These are phyloP conservation scores for Rhizophora apiculata DNA, from an alignment of 345 rosid genomes.

Conservation along the genomic window DNA sequence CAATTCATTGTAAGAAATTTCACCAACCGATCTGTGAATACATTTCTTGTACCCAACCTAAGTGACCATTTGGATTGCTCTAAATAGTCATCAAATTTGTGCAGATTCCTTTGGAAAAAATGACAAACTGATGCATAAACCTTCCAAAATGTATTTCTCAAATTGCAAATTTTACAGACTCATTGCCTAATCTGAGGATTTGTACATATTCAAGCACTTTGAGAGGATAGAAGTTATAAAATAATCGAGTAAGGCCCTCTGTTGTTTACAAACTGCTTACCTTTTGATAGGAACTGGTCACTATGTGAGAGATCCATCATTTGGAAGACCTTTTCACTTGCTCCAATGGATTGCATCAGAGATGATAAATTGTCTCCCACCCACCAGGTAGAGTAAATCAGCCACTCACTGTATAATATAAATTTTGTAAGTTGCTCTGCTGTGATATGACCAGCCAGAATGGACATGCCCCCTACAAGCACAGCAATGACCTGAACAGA, in stretches of 20 bases:
- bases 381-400: slow-evolving; percentile 97
- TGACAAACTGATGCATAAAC: background rate
- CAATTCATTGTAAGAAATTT: background rate
- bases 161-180: background rate
- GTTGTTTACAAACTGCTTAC: slow-evolving; percentile 39
- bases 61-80: background rate
- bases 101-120: background rate
- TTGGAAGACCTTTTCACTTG: slow-evolving; percentile 97
- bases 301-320: slow-evolving; percentile 92
- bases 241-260: slow-evolving; percentile 3
- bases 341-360: slow-evolving; percentile 96
- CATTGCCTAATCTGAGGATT: background rate
- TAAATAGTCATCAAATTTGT: slow-evolving; percentile 1
- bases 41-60: background rate
- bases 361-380: slow-evolving; percentile 88
- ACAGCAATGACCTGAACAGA: slow-evolving; percentile 75
- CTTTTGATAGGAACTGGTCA: slow-evolving; percentile 71
- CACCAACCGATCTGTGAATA: background rate
- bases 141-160: background rate
- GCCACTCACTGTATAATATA: slow-evolving; percentile 93
- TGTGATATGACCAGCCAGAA: slow-evolving; percentile 78
- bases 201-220: background rate
- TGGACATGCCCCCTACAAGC: slow-evolving; percentile 82
- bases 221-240: slow-evolving; percentile 4
- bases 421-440: slow-evolving; percentile 94